Evolutionary conservation across 768 basidiomycete genomes (phyloP), one percentile per base, ranked within the genome.

Genomic region (Russula earlei): DNA sequence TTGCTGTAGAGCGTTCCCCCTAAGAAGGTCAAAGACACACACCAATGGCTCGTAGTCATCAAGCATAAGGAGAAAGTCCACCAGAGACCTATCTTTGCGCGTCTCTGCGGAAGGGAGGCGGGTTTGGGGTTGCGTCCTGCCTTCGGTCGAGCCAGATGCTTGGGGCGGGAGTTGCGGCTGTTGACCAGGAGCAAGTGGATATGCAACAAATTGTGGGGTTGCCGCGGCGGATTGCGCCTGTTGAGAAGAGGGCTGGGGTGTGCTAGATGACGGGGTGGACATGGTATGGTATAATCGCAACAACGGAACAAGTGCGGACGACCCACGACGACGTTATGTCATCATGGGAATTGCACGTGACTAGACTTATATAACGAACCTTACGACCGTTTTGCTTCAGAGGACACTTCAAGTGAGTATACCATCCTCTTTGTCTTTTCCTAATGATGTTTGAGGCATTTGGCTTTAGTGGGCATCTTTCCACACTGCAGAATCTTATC

Each of bases 1-100:
- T 10, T 15, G 25, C 27, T 11, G 14, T 41, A 37, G n/a, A 43
- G 12, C 27, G 29, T 11, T 5, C 31, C 9, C 19, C 14, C 37
- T 34, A 6, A 49, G 25, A 29, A 29, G 19, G 14, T 38, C 47
- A 42, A 50, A n/a, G 5, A 27, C 22, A 71, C 81, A 55, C 65
- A 95, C 95, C 68, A 98, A 69, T 42, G 95, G 95, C 66, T 97
- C 91, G 66, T 96, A 97, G 46, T 95, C 93, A 64, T 98, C 95
- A 31, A 98, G 75, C 91, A 95, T 91, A 37, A 94, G 75, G 75
- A 98, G 77, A 64, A 98, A 94, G 67, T 97, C 92, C 5, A 90
- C 90, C 47, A 98, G 69, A 1, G 90, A 94, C 48, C 87, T 78
- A 71, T 97, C 94, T 66, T 91, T 91, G 63, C 88, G 75, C 0